Conservation (phyloP, 306 rosid genomes). For the Corylus avellana region DNA sequence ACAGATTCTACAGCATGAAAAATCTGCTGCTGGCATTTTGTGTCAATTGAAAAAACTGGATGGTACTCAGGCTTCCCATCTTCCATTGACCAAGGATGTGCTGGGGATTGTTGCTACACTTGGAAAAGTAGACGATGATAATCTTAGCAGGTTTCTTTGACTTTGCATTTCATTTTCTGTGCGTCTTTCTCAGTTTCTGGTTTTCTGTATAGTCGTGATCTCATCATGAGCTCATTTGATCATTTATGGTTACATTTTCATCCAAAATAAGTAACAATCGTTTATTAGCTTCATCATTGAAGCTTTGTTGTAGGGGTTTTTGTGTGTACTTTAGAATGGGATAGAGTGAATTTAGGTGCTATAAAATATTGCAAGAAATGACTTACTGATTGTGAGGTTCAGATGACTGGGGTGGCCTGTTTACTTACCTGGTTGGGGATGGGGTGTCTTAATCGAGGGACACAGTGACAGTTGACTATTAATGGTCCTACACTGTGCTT, state of each 20-base stretch:
- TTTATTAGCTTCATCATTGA: background rate
- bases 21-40: constrained; percentile 71
- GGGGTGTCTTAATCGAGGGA: background rate
- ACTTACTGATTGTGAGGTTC: background rate
- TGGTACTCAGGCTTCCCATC: constrained; percentile 50
- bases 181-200: constrained; percentile 17
- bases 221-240: constrained; percentile 1
- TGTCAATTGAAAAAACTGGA: constrained; percentile 57
- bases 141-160: constrained; percentile 64
- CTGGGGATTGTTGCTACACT: constrained; percentile 78
- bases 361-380: background rate
- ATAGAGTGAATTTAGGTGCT: background rate
- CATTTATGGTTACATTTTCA: background rate
- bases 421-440: background rate
- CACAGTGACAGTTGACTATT: background rate
- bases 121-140: constrained; percentile 64
- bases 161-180: constrained; percentile 10
- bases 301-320: background rate
- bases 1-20: constrained; percentile 59
- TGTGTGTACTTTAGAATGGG: background rate
- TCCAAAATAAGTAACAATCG: background rate
- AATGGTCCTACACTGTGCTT: background rate
- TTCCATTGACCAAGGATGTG: constrained; percentile 55
- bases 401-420: background rate
- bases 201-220: background rate